phyloP scores from a whole-genome alignment of 148 eudicot genomes.

The Arbutus unedo region DNA sequence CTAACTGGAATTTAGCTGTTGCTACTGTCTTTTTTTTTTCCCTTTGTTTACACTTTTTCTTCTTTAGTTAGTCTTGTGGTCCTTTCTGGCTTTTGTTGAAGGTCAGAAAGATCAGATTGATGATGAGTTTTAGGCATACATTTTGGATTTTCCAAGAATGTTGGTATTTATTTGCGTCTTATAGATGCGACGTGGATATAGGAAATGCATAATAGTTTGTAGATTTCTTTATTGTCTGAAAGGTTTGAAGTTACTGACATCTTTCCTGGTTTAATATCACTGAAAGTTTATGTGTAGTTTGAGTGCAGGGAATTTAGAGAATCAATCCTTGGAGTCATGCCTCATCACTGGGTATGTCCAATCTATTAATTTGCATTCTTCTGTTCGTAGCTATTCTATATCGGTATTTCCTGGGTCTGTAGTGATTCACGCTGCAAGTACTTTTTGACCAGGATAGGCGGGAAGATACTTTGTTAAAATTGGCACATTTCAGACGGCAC shows the following conservation, averaged over 20 bases:
- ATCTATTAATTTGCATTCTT: neutral
- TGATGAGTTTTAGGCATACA: neutral
- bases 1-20: neutral
- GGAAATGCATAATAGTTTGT: neutral
- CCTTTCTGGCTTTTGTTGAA: neutral
- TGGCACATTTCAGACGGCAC: constrained; percentile 88
- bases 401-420: neutral
- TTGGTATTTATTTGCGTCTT: neutral
- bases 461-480: constrained; percentile 78
- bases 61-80: neutral
- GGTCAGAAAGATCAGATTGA: neutral
- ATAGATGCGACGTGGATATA: neutral
- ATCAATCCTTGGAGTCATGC: constrained; percentile 94
- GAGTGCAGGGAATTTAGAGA: constrained; percentile 96
- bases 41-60: neutral
- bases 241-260: neutral
- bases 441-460: constrained; percentile 72
- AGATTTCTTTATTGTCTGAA: neutral
- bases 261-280: constrained; percentile 14
- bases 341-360: constrained; percentile 87
- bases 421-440: constrained; percentile 16
- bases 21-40: neutral
- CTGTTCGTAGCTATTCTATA: constrained; percentile 1
- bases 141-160: neutral
- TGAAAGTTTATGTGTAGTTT: constrained; percentile 50